Base-by-base conservation (phyloP, 306 rosid genomes). In the Bauhinia variegata region DNA sequence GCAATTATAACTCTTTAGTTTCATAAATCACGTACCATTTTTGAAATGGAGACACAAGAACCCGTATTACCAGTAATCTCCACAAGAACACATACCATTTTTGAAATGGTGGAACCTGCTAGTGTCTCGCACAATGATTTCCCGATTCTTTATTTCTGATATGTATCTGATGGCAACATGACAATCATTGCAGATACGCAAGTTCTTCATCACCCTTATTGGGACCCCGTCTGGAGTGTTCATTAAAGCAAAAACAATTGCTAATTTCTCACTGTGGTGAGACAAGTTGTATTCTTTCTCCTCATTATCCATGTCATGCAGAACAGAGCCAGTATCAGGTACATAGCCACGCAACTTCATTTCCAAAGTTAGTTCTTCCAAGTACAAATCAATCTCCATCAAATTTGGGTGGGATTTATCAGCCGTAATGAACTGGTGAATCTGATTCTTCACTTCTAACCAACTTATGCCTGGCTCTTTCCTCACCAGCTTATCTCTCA, bases 51-150 rank as follows among this genome's bases (percentile, higher is more conserved):
- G 52, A 54, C 13, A 41, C 34, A 50, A 18, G 70, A 68, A 65
- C 38, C 54, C 16, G 31, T 42, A 17, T 79, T 53, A 88, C 97
- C 95, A 86, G 75, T 85, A 89, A 73, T 88, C 87, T 70, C 99
- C 83, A 65, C 97, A 90, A 61, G 97, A 93, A 73, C 96, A 88
- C 61, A 56, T 52, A 10, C 97, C 97, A 33, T 82, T 61, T 75
- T 80, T 83, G 63, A 93, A 90, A 82, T 89, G 96, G 81, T 93
- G 96, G 85, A 93, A 90, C 83, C 96, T 78, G 79, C 85, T 87
- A 12, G 89, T 60, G 61, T 93, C 95, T 8, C 92, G 72, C 18
- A 86, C 80, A 43, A 78, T 71, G 54, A 90, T 82, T 67, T 93
- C 96, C 47, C 77, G 28, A 39, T 79, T 75, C 75, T 73, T 82